A percentile compares a stretch with the other conserved stretches of the same genome.
These are phyloP conservation scores for Tricladium varicosporioides DNA, from an alignment of 2,329 filamentous ascomycete species.

Conservation along the genomic window DNA sequence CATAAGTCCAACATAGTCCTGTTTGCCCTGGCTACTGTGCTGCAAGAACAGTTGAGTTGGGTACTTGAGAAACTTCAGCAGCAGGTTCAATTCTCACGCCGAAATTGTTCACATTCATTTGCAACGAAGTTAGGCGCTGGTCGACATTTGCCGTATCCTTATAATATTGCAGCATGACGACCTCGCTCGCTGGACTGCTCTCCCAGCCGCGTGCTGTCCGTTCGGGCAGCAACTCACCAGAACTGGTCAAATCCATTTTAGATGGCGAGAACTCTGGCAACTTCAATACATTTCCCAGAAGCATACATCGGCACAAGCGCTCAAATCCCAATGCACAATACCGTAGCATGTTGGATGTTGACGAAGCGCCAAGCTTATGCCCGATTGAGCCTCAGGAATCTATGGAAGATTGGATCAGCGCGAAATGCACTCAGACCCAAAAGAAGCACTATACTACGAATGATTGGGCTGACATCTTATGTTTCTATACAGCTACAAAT, in stretches of 20 bases:
- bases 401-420: conserved; percentile 29
- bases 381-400: conserved; percentile 26
- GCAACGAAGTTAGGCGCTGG: conserved; percentile 13
- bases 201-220: conserved; percentile 20
- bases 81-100: conserved; percentile 17
- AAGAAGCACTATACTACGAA: conserved; percentile 27
- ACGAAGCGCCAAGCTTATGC: conserved; percentile 42
- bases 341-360: conserved; percentile 54
- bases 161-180: conserved; percentile 17
- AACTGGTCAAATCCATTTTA: conserved; percentile 9
- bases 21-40: conserved; percentile 6
- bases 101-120: conserved; percentile 4
- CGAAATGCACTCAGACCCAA: conserved; percentile 24
- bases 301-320: conserved; percentile 24
- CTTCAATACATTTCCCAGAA: conserved; percentile 23
- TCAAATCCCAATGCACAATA: conserved; percentile 37
- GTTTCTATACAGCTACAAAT: conserved; percentile 36
- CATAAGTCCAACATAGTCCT: conserved; percentile 7
- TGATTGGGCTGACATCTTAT: conserved; percentile 35
- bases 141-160: background rate
- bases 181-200: conserved; percentile 21
- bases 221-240: conserved; percentile 17
- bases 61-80: conserved; percentile 20
- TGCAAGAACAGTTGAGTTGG: conserved; percentile 7
- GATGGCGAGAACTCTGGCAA: conserved; percentile 9